A percentile compares a stretch with the other conserved stretches of the same genome.
phyloP scores from a whole-genome alignment of 192 early-diverging fungal species.

The Allomyces arbusculus region DNA sequence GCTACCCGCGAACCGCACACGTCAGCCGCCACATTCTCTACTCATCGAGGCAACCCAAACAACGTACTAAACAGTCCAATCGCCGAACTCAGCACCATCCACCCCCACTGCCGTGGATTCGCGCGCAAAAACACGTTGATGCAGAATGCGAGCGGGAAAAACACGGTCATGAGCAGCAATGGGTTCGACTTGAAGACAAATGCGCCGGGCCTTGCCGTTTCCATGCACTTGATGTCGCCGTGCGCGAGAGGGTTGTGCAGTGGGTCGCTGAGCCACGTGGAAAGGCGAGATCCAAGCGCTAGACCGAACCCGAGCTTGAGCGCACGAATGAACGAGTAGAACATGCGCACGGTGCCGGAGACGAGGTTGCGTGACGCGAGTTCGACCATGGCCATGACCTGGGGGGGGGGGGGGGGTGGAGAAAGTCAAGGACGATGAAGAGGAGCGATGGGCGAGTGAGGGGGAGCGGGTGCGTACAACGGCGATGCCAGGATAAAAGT shows the following conservation, averaged over 20 bases:
- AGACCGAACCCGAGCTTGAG: slow-evolving; percentile 58
- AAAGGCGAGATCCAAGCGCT: slow-evolving; percentile 24
- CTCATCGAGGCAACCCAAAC: no score
- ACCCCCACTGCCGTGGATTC: background rate
- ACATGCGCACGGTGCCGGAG: slow-evolving; percentile 62
- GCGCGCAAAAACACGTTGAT: background rate
- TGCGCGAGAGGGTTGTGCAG: background rate
- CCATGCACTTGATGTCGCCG: background rate
- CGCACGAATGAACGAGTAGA: slow-evolving; percentile 58
- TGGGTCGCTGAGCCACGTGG: background rate
- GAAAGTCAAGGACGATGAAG: no score
- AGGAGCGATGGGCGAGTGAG: no score
- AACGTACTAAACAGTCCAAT: background rate
- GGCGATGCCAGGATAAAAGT: background rate
- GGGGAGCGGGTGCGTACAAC: no score
- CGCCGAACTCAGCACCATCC: background rate
- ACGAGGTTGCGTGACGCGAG: slow-evolving; percentile 71
- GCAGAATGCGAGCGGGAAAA: background rate
- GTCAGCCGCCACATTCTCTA: no score
- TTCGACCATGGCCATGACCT: slow-evolving; percentile 53
- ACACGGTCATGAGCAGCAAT: background rate
- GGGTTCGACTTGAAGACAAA: background rate
- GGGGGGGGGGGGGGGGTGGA: no score
- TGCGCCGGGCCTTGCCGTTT: background rate
- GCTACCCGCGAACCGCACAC: no score